Conservation (phyloP, 1,284 basidiomycete species). For the Inonotus obliquus region DNA sequence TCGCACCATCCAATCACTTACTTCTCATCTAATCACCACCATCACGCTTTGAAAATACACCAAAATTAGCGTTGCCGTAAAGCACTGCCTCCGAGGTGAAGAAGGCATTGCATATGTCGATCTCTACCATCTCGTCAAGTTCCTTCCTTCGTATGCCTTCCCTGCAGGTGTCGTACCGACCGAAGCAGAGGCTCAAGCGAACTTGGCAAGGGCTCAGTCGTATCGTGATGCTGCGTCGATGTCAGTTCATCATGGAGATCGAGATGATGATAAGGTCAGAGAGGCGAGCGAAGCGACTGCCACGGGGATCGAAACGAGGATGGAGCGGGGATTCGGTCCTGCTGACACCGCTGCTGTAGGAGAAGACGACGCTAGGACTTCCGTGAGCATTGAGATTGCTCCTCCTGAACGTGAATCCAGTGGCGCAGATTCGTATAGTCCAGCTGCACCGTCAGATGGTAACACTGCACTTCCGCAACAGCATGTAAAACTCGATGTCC, state of each 20-base stretch:
- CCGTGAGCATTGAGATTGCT: constrained; percentile 3
- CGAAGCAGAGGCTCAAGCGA: constrained; percentile 28
- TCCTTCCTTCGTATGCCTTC: constrained; percentile 60
- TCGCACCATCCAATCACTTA: not conserved
- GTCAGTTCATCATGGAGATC: not conserved
- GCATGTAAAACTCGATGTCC: constrained; percentile 11
- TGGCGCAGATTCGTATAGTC: not conserved
- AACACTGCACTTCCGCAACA: not conserved
- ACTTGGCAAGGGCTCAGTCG: constrained; percentile 10
- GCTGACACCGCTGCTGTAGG: not conserved
- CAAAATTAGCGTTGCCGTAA: constrained; percentile 36
- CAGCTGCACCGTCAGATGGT: not conserved
- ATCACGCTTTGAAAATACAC: too few relatives aligned
- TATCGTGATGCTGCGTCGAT: not conserved
- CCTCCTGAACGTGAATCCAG: not conserved
- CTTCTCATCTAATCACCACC: too few relatives aligned
- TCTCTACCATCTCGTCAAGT: constrained; percentile 62
- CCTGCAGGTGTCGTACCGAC: constrained; percentile 49
- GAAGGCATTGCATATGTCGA: constrained; percentile 58
- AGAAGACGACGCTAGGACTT: not conserved
- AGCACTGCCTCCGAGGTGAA: constrained; percentile 58
- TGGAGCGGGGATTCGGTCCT: not conserved
- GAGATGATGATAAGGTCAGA: not conserved
- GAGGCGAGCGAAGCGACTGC: not conserved
- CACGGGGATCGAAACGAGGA: not conserved